Evolutionary conservation across 371 early-diverging fungal species (phyloP).

Genomic region (Mucor irregularis): DNA sequence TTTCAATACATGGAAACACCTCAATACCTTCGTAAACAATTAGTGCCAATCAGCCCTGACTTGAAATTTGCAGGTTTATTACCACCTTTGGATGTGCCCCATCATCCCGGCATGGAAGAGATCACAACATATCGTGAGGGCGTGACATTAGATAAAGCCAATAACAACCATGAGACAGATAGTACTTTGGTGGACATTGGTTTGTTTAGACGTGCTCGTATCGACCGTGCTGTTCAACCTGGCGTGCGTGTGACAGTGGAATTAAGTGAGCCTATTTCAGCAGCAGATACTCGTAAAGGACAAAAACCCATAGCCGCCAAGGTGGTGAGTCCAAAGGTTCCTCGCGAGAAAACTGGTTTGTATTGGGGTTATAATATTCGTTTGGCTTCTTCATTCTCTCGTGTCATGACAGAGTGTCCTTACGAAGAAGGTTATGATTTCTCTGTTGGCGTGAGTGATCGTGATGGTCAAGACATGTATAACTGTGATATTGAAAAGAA

Average conservation of each 20-base stretch:
- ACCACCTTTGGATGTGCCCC: slow-evolving; percentile 72
- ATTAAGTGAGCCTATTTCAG: slow-evolving; percentile 48
- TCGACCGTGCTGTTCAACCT: slow-evolving; percentile 60
- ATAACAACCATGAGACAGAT: slow-evolving; percentile 31
- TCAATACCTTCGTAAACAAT: slow-evolving; percentile 65
- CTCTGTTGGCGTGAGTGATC: slow-evolving; percentile 70
- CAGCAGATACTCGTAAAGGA: slow-evolving; percentile 43
- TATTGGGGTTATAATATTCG: slow-evolving; percentile 82
- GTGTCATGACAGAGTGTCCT: slow-evolving; percentile 65
- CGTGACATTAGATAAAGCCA: slow-evolving; percentile 52
- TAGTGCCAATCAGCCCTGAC: slow-evolving; percentile 73
- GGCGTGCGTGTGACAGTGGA: slow-evolving; percentile 74
- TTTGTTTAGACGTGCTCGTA: slow-evolving; percentile 53
- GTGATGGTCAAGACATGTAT: slow-evolving; percentile 49
- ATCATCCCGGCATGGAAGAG: slow-evolving; percentile 69
- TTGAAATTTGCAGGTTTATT: slow-evolving; percentile 71
- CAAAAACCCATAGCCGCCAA: slow-evolving; percentile 57
- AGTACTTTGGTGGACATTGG: slow-evolving; percentile 70
- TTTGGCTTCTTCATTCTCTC: slow-evolving; percentile 61
- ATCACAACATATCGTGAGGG: slow-evolving; percentile 67
- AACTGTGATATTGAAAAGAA: slow-evolving; percentile 28
- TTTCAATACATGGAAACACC: slow-evolving; percentile 74
- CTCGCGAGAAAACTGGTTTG: slow-evolving; percentile 63
- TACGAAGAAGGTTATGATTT: slow-evolving; percentile 72
- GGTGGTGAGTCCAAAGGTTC: slow-evolving; percentile 66